Evolutionary conservation across 306 rosid species (phyloP).

Genomic region (Glycine tomentella): DNA sequence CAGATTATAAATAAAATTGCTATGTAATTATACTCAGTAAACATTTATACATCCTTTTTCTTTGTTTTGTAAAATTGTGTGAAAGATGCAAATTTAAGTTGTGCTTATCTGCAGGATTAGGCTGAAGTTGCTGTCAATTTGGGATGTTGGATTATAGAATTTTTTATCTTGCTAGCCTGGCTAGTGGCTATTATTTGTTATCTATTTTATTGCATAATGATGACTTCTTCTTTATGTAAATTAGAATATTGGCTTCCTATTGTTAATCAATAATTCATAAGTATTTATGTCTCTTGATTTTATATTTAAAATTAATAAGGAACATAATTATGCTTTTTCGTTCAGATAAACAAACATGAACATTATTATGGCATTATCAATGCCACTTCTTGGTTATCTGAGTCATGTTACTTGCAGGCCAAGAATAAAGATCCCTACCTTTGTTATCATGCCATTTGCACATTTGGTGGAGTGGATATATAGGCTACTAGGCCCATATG

Average conservation of each 20-base stretch:
- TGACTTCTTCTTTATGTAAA: slow-evolving; percentile 15
- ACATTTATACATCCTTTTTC: slow-evolving; percentile 19
- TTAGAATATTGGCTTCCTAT: slow-evolving; percentile 18
- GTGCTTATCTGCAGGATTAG: slow-evolving; percentile 25
- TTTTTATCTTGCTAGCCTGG: background rate
- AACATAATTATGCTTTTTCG: slow-evolving; percentile 16
- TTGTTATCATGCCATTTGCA: slow-evolving; percentile 86
- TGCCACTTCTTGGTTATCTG: slow-evolving; percentile 46
- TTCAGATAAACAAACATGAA: background rate
- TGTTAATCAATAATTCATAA: background rate
- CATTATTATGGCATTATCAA: slow-evolving; percentile 12
- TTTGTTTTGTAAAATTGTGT: slow-evolving; percentile 15
- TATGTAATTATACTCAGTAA: slow-evolving; percentile 9
- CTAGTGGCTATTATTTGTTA: slow-evolving; percentile 13
- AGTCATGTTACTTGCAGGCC: slow-evolving; percentile 80
- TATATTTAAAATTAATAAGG: slow-evolving; percentile 10
- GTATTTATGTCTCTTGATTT: slow-evolving; percentile 17
- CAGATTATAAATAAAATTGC: slow-evolving; percentile 3
- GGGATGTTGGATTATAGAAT: slow-evolving; percentile 29
- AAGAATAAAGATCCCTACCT: slow-evolving; percentile 80
- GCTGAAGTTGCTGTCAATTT: slow-evolving; percentile 37
- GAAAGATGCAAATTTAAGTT: slow-evolving; percentile 17
- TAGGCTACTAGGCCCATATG: slow-evolving; percentile 90
- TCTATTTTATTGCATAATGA: background rate
- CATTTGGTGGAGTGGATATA: slow-evolving; percentile 80